Evolutionary conservation across 306 rosid species (phyloP).

Genomic region (Cicer bijugum): DNA sequence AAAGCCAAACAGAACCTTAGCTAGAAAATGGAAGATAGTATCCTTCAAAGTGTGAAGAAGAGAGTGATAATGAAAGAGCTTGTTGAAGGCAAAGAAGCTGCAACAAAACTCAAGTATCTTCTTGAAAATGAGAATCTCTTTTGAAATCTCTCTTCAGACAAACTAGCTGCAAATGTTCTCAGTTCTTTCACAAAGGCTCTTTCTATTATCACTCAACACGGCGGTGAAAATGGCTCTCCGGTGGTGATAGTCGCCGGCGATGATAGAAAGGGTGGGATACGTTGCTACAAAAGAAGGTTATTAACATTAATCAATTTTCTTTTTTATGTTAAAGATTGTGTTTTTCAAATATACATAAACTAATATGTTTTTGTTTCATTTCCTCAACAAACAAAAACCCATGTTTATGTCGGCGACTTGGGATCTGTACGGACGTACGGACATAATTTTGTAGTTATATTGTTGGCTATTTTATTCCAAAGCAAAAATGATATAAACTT

Average conservation of each 20-base stretch:
- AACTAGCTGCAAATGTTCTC: slow-evolving; percentile 48
- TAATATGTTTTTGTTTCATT: not conserved
- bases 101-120: slow-evolving; percentile 51
- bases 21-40: not conserved
- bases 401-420: not conserved
- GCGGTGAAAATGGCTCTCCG: not conserved
- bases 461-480: too few relatives aligned
- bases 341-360: too few relatives aligned
- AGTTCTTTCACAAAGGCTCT: slow-evolving; percentile 50
- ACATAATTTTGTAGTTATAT: too few relatives aligned
- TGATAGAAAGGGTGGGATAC: not conserved
- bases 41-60: slow-evolving; percentile 14
- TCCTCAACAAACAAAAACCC: not conserved
- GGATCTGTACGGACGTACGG: too few relatives aligned
- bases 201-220: slow-evolving; percentile 44
- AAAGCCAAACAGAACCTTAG: not conserved
- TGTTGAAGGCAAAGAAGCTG: slow-evolving; percentile 50
- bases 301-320: too few relatives aligned
- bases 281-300: too few relatives aligned
- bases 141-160: slow-evolving; percentile 33
- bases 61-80: slow-evolving; percentile 45
- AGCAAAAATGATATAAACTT: too few relatives aligned
- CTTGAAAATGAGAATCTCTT: slow-evolving; percentile 46
- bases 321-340: too few relatives aligned
- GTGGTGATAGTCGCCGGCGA: not conserved